Percentiles rank a stretch among this genome's conserved stretches.
These are phyloP conservation scores for Cercospora janseana DNA, from an alignment of 2,329 filamentous ascomycete species.

Conservation along the genomic window DNA sequence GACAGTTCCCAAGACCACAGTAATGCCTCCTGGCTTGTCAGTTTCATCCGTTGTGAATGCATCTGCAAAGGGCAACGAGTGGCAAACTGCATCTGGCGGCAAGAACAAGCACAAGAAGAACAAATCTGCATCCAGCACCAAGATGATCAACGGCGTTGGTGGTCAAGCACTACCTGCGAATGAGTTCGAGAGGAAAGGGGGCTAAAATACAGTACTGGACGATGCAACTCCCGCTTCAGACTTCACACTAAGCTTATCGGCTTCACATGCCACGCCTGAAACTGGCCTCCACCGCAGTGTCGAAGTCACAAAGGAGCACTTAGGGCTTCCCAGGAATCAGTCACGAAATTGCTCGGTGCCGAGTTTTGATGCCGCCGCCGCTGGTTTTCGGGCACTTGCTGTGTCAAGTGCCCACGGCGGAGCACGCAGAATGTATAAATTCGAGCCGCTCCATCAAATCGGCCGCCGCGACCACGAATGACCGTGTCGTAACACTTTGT, in stretches of 20 bases:
- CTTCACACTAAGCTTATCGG: not conserved
- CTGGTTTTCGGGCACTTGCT: too few relatives aligned
- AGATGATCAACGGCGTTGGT: slow-evolving; percentile 17
- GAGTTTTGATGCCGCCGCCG: too few relatives aligned
- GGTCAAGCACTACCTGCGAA: slow-evolving; percentile 46
- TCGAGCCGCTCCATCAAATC: too few relatives aligned
- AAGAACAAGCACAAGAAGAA: slow-evolving; percentile 38
- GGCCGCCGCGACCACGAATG: too few relatives aligned
- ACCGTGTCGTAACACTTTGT: too few relatives aligned
- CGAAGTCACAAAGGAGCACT: too few relatives aligned
- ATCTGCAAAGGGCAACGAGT: slow-evolving; percentile 24
- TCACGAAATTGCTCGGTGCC: too few relatives aligned
- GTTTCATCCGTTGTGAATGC: not conserved
- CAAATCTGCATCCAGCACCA: slow-evolving; percentile 31
- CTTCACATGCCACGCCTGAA: not conserved
- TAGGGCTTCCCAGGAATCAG: too few relatives aligned
- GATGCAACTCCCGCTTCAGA: not conserved
- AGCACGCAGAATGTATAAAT: too few relatives aligned
- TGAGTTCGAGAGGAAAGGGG: slow-evolving; percentile 48
- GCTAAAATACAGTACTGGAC: slow-evolving; percentile 24
- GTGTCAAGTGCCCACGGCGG: too few relatives aligned
- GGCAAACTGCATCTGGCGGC: slow-evolving; percentile 30
- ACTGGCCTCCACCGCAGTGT: too few relatives aligned
- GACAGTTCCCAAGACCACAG: slow-evolving; percentile 4
- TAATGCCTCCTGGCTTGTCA: slow-evolving; percentile 4